Percentiles rank a stretch among this genome's conserved stretches.
These are phyloP conservation scores for Solanum gandarillasii DNA, from an alignment of 257 asterid species.

Conservation along the genomic window DNA sequence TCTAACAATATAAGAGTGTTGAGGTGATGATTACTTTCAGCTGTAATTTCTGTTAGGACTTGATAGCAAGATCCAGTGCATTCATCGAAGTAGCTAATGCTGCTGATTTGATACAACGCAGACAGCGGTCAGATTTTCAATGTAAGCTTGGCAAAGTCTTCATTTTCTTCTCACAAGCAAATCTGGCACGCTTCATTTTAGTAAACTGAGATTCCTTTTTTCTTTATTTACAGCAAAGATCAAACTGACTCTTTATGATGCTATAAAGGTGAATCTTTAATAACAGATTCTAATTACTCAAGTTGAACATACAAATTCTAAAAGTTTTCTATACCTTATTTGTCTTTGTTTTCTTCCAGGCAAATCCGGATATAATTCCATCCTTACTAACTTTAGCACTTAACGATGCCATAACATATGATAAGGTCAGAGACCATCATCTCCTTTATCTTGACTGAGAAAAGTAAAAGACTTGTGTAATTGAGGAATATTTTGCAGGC, in stretches of 20 bases:
- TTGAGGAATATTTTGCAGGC: slow-evolving; percentile 47
- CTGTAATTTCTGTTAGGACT: slow-evolving; percentile 47
- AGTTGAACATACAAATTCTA: background rate
- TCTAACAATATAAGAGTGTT: background rate
- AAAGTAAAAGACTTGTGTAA: slow-evolving; percentile 16
- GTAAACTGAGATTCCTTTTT: background rate
- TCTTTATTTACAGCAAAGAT: slow-evolving; percentile 43
- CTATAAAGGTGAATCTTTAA: slow-evolving; percentile 47
- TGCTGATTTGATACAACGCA: slow-evolving; percentile 83
- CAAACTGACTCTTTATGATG: slow-evolving; percentile 36
- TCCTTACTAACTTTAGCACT: slow-evolving; percentile 71
- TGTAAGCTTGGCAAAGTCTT: slow-evolving; percentile 29
- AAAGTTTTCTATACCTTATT: background rate
- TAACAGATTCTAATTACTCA: background rate
- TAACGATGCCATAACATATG: slow-evolving; percentile 80
- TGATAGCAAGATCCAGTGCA: slow-evolving; percentile 63
- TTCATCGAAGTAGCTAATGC: slow-evolving; percentile 65
- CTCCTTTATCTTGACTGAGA: background rate
- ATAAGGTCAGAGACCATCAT: slow-evolving; percentile 57
- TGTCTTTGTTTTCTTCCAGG: slow-evolving; percentile 30
- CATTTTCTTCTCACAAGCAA: background rate
- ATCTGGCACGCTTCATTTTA: background rate
- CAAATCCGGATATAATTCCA: slow-evolving; percentile 56
- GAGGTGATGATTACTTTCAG: slow-evolving; percentile 30
- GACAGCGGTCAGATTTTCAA: slow-evolving; percentile 85